Evolutionary conservation across 169 alveolate genomes (phyloP), one percentile per base, ranked within the genome.

Genomic region (Plasmodium chabaudi): DNA sequence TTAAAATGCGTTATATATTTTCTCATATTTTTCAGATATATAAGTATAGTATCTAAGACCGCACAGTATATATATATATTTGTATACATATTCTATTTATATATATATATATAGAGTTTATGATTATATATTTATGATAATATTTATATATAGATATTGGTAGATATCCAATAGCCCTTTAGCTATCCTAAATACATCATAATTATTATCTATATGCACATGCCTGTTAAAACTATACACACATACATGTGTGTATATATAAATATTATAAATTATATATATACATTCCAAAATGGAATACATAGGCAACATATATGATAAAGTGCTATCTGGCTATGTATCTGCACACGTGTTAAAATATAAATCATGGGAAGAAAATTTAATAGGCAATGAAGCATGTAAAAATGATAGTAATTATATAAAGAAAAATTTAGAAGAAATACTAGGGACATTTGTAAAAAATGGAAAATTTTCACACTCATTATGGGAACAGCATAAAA

Each of bases 281-380:
- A 47, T 42, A 47, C 53, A 49, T 77, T 51, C 39, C 49, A 77
- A 55, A 59, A 77, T 77, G 88, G 88, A 77, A 64, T 77, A 63
- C 77, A 39, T 77, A 42, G 65, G 88, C 25, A 77, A 77, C 59
- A 77, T 77, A 57, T 77, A 77, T 77, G 88, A 77, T 51, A 77
- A 77, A 53, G 88, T 77, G 53, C 55, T 77, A 68, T 77, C 88
- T n/a, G 88, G 88, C 21, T 77, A 77, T 77, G 75, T 77, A 57
- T 77, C 55, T 55, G 57, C 77, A 15, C 77, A 77, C 13, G 88
- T 77, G 51, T 77, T 77, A 34, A 77, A 42, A 49, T 77, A 77
- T 77, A 77, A 77, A 59, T 17, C 71, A 15, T 77, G 88, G 88
- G 72, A 64, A 64, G 88, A 77, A 23, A 68, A 69, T 1, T 19